phyloP scores from a whole-genome alignment of 2,329 filamentous ascomycete species.

The Colletotrichum tropicicola region DNA sequence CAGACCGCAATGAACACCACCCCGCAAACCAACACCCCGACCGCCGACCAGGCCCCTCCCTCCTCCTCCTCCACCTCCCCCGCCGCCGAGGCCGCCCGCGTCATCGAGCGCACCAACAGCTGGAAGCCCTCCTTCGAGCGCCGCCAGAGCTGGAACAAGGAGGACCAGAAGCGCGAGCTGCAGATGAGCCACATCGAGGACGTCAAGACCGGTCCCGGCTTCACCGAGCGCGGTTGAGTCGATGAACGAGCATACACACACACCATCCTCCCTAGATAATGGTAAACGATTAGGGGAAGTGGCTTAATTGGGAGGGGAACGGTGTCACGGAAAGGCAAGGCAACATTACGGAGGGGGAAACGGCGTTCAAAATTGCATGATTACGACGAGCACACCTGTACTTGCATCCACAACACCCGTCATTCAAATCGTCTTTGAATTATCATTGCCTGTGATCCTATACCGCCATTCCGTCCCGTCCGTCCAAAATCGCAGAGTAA shows the following conservation, averaged over 20 bases:
- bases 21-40: background rate
- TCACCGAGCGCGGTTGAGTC: conserved; percentile 45
- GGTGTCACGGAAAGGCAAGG: too few relatives aligned
- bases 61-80: background rate
- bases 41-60: background rate
- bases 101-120: conserved; percentile 42
- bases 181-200: conserved; percentile 54
- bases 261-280: too few relatives aligned
- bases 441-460: background rate
- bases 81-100: conserved; percentile 40
- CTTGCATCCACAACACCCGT: background rate
- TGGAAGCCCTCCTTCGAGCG: conserved; percentile 59
- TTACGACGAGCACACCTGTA: background rate
- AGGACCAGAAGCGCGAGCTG: conserved; percentile 62
- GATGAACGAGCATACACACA: too few relatives aligned
- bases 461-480: background rate
- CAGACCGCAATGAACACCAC: conserved; percentile 2
- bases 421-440: background rate
- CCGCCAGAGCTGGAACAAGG: conserved; percentile 61
- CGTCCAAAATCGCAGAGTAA: background rate
- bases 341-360: too few relatives aligned
- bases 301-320: too few relatives aligned
- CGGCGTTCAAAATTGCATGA: conserved; percentile 13
- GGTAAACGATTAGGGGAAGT: too few relatives aligned
- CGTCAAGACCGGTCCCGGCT: conserved; percentile 49